Evolutionary conservation across 1,139 yeast species (phyloP).

Genomic region (Scheffersomyces illinoinensis): DNA sequence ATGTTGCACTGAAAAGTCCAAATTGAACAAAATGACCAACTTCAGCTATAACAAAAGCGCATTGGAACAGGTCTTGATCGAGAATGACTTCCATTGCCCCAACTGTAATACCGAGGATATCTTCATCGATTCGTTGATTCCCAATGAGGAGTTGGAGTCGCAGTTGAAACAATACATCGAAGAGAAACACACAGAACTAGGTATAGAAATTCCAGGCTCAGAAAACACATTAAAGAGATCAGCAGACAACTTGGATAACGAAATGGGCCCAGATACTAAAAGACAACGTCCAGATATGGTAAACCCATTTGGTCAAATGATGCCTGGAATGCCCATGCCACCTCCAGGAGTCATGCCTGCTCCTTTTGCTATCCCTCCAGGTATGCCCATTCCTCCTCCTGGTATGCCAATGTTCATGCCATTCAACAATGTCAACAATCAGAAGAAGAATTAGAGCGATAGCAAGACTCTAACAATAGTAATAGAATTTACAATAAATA

Average conservation of each 20-base stretch:
- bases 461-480: neutral
- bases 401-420: constrained; percentile 16
- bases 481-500: neutral
- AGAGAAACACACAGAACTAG: constrained; percentile 41
- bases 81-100: constrained; percentile 89
- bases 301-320: constrained; percentile 18
- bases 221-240: constrained; percentile 21
- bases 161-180: constrained; percentile 55
- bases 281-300: constrained; percentile 27
- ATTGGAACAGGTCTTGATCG: constrained; percentile 73
- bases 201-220: constrained; percentile 36
- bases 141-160: constrained; percentile 58
- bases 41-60: constrained; percentile 40
- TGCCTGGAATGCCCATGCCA: constrained; percentile 5
- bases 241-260: constrained; percentile 21
- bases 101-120: constrained; percentile 76
- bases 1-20: constrained; percentile 63
- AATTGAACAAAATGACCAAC: constrained; percentile 53
- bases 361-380: constrained; percentile 14
- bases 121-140: constrained; percentile 67
- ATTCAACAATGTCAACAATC: neutral
- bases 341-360: constrained; percentile 13
- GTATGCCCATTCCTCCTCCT: constrained; percentile 14
- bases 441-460: constrained; percentile 1
- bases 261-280: constrained; percentile 26